phyloP scores from a whole-genome alignment of 2,329 filamentous ascomycete species.

The Chrysoporthe deuterocubensis region DNA sequence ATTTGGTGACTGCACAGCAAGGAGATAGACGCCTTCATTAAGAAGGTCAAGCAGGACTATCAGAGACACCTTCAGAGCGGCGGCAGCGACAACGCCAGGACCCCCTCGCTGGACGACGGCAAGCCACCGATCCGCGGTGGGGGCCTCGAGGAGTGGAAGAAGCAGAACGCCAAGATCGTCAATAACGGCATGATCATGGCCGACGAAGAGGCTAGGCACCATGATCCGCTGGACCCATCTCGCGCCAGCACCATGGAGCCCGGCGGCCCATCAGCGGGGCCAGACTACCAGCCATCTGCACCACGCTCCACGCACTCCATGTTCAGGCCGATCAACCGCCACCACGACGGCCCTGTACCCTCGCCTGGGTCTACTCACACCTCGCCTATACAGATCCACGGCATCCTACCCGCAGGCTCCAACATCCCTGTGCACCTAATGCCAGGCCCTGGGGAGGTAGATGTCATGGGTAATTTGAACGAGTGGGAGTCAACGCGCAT shows the following conservation, averaged over 20 bases:
- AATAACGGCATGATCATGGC: conserved; percentile 48
- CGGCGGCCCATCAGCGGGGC: conserved; percentile 26
- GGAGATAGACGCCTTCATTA: conserved; percentile 58
- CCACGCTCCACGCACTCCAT: conserved; percentile 38
- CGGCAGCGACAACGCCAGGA: conserved; percentile 31
- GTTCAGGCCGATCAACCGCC: conserved; percentile 46
- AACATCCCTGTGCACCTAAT: background rate
- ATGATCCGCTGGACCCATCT: conserved; percentile 34
- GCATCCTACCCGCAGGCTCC: conserved; percentile 1
- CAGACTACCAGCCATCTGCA: conserved; percentile 31
- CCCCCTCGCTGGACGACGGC: conserved; percentile 33
- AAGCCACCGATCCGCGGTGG: conserved; percentile 52
- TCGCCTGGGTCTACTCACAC: conserved; percentile 38
- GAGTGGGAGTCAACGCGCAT: conserved; percentile 31
- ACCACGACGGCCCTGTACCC: background rate
- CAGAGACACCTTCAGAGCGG: conserved; percentile 34
- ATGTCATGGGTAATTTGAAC: conserved; percentile 15
- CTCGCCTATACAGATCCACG: conserved; percentile 34
- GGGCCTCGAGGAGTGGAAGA: conserved; percentile 59
- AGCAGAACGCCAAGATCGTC: conserved; percentile 44
- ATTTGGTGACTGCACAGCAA: conserved; percentile 30
- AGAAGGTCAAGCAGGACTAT: conserved; percentile 54
- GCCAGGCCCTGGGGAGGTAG: background rate
- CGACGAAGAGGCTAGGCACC: conserved; percentile 34
- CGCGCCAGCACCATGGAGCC: conserved; percentile 39